phyloP scores from a whole-genome alignment of 176 grass and related monocot species.

The Oryza australiensis region DNA sequence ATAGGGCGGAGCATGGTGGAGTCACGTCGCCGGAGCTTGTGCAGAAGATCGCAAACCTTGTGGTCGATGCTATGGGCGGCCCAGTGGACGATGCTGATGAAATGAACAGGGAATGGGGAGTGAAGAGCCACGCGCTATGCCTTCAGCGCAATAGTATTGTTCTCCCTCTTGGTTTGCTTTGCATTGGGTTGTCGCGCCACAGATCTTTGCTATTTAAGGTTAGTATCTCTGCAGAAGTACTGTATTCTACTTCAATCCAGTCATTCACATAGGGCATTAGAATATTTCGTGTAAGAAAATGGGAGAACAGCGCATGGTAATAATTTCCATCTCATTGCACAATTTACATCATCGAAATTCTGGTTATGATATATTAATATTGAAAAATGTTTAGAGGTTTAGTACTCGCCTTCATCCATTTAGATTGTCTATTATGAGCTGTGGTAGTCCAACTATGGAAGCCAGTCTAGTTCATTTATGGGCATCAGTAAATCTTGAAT shows the following conservation, averaged over 20 bases:
- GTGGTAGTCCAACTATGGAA: not conserved
- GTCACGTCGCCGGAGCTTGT: conserved; percentile 51
- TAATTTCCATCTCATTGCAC: not conserved
- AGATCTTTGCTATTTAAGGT: conserved; percentile 98
- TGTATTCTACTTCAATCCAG: conserved; percentile 4
- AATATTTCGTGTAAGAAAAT: not conserved
- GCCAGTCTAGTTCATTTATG: conserved; percentile 21
- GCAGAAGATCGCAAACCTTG: conserved; percentile 69
- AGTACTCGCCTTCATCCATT: not conserved
- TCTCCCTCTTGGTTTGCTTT: conserved; percentile 80
- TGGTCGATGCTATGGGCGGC: conserved; percentile 78
- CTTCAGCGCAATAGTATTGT: conserved; percentile 53
- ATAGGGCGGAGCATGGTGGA: conserved; percentile 33
- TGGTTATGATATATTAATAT: not conserved
- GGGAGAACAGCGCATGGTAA: conserved; percentile 9
- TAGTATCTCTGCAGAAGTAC: conserved; percentile 17
- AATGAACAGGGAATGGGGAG: conserved; percentile 58
- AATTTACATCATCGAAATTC: not conserved
- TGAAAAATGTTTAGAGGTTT: conserved; percentile 10
- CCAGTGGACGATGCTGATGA: conserved; percentile 76
- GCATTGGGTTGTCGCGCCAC: conserved; percentile 75
- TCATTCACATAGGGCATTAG: not conserved
- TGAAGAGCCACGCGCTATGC: conserved; percentile 49
- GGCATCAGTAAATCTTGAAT: not conserved
- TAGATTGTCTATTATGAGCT: not conserved